Evolutionary conservation across 2,329 filamentous ascomycete species (phyloP).

Genomic region (Malbranchea zuffiana): DNA sequence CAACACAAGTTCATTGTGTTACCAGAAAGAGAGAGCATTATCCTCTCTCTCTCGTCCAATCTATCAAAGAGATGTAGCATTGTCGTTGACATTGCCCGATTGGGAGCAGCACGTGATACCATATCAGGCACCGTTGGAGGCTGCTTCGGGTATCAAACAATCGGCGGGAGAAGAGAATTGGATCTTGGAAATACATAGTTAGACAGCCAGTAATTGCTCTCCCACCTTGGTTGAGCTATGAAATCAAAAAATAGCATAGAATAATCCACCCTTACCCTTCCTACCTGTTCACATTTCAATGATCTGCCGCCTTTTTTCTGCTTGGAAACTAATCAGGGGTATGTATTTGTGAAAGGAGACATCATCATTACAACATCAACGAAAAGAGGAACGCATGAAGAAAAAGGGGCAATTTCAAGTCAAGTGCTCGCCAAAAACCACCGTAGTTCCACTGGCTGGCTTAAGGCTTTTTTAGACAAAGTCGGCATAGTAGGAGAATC

Average conservation of each 20-base stretch:
- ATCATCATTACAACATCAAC: constrained; percentile 2
- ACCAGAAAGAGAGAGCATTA: too few species aligned
- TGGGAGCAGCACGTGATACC: too few species aligned
- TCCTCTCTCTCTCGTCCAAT: too few species aligned
- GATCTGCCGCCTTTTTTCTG: not conserved
- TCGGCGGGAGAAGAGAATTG: too few species aligned
- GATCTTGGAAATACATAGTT: too few species aligned
- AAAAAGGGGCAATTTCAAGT: not conserved
- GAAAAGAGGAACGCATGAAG: constrained; percentile 4
- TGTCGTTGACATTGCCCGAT: too few species aligned
- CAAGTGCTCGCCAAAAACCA: not conserved
- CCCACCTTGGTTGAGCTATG: not conserved
- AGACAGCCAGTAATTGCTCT: not conserved
- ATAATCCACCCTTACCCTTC: not conserved
- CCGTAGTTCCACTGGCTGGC: not conserved
- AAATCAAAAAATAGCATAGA: constrained; percentile 2
- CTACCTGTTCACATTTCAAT: not conserved
- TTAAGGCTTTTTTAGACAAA: constrained; percentile 52
- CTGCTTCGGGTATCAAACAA: too few species aligned
- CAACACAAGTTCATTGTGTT: too few species aligned
- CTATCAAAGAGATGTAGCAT: too few species aligned
- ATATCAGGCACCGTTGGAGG: too few species aligned
- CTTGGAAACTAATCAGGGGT: constrained; percentile 5
- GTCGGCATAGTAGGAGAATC: constrained; percentile 93
- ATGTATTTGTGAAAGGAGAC: constrained; percentile 6